Evolutionary conservation across 2,329 filamentous ascomycete species (phyloP).

Genomic region (Penicillium freii): DNA sequence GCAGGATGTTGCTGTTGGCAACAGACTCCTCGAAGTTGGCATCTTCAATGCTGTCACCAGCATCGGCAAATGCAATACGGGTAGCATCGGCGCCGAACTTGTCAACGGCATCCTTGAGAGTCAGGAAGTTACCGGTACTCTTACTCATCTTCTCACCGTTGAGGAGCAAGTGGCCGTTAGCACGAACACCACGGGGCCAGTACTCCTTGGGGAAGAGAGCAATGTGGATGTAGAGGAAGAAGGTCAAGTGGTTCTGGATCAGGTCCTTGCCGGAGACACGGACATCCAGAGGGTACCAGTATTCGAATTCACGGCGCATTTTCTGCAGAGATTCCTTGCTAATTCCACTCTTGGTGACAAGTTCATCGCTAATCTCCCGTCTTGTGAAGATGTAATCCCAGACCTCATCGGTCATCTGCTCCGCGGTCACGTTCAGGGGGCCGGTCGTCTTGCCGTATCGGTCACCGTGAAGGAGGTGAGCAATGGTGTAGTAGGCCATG

Average conservation of each 20-base stretch:
- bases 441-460: constrained; percentile 77
- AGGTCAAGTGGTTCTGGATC: constrained; percentile 90
- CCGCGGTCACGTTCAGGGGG: constrained; percentile 65
- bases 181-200: constrained; percentile 82
- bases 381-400: constrained; percentile 95
- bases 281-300: constrained; percentile 93
- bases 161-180: constrained; percentile 88
- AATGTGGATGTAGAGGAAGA: constrained; percentile 90
- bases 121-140: constrained; percentile 96
- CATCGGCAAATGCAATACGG: constrained; percentile 87
- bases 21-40: constrained; percentile 97
- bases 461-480: constrained; percentile 71
- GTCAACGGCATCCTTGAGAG: constrained; percentile 75
- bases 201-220: constrained; percentile 84
- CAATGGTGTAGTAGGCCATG: constrained; percentile 61
- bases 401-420: constrained; percentile 90
- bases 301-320: constrained; percentile 90
- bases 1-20: constrained; percentile 85
- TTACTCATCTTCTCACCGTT: constrained; percentile 99
- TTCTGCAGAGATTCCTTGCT: constrained; percentile 69
- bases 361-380: constrained; percentile 64
- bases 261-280: constrained; percentile 88
- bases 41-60: constrained; percentile 89
- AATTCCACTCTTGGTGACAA: constrained; percentile 67
- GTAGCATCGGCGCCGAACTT: constrained; percentile 96